phyloP scores from a whole-genome alignment of 495 filamentous ascomycete species.

The Lasiosphaeris hirsuta region DNA sequence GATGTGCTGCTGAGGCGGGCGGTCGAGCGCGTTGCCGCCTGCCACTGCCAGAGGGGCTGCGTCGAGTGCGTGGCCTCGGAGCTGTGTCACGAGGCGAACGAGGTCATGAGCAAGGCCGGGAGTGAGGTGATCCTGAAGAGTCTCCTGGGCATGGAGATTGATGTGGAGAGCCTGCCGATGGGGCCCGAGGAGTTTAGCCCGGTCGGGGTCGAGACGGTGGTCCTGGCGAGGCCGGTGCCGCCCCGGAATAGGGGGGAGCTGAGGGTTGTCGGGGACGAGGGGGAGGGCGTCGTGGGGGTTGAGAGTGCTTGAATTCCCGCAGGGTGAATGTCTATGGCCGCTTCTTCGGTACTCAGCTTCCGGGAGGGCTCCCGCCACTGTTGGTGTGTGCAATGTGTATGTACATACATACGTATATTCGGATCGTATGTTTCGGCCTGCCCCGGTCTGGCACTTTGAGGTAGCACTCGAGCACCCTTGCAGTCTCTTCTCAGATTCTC shows the following conservation, averaged over 20 bases:
- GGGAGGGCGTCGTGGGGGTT: conserved; percentile 17
- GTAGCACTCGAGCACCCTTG: too few relatives aligned
- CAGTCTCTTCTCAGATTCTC: too few relatives aligned
- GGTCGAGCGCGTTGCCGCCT: conserved; percentile 67
- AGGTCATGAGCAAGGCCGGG: conserved; percentile 91
- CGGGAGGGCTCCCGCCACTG: too few relatives aligned
- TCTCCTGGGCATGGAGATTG: conserved; percentile 71
- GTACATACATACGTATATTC: too few relatives aligned
- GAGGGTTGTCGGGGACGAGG: conserved; percentile 18
- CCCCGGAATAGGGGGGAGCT: conserved; percentile 16
- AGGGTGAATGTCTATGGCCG: too few relatives aligned
- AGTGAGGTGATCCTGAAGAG: conserved; percentile 73
- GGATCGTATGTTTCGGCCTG: too few relatives aligned
- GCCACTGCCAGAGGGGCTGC: conserved; percentile 74
- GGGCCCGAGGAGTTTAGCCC: conserved; percentile 65
- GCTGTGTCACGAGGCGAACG: conserved; percentile 80
- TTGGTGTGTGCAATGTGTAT: too few relatives aligned
- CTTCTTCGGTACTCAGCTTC: too few relatives aligned
- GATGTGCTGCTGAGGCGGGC: conserved; percentile 75
- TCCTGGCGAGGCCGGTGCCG: conserved; percentile 63
- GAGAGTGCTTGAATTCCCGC: background rate
- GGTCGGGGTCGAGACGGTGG: conserved; percentile 77
- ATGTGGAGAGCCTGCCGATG: conserved; percentile 75
- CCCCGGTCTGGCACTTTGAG: too few relatives aligned
- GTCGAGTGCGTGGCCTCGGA: conserved; percentile 84